Evolutionary conservation across 345 rosid species (phyloP).

Genomic region (Citrus reticulata): DNA sequence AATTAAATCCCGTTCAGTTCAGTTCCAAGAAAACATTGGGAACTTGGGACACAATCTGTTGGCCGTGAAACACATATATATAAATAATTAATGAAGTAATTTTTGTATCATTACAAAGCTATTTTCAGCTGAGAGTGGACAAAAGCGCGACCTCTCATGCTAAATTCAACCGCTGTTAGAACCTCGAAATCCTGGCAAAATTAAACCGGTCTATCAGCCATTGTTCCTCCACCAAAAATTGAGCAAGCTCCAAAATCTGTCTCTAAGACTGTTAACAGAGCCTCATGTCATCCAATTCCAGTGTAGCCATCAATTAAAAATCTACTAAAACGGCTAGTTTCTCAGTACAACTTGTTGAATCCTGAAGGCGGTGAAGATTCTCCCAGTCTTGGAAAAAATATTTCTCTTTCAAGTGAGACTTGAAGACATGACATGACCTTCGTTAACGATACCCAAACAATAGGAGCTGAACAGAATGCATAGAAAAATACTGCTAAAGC

Average conservation of each 20-base stretch:
- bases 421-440: slow-evolving; percentile 66
- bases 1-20: not conserved
- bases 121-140: not conserved
- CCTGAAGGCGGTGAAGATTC: slow-evolving; percentile 42
- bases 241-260: not conserved
- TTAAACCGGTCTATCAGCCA: not conserved
- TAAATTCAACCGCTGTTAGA: not conserved
- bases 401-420: slow-evolving; percentile 69
- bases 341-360: slow-evolving; percentile 49
- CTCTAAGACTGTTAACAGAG: too few relatives aligned
- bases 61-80: not conserved
- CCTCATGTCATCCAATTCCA: not conserved
- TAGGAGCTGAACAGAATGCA: slow-evolving; percentile 75
- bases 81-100: slow-evolving; percentile 6
- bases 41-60: not conserved
- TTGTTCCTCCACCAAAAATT: not conserved
- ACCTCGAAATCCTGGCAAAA: not conserved
- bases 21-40: too few relatives aligned
- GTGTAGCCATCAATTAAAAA: not conserved
- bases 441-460: slow-evolving; percentile 51
- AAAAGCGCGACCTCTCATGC: not conserved
- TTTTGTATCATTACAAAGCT: not conserved
- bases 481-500: slow-evolving; percentile 67
- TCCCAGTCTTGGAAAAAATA: slow-evolving; percentile 58
- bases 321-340: not conserved